Percentiles rank a stretch among this genome's conserved stretches.
Evolutionary conservation across 805 yeast species (phyloP).

Genomic region (Teunomyces stri): DNA sequence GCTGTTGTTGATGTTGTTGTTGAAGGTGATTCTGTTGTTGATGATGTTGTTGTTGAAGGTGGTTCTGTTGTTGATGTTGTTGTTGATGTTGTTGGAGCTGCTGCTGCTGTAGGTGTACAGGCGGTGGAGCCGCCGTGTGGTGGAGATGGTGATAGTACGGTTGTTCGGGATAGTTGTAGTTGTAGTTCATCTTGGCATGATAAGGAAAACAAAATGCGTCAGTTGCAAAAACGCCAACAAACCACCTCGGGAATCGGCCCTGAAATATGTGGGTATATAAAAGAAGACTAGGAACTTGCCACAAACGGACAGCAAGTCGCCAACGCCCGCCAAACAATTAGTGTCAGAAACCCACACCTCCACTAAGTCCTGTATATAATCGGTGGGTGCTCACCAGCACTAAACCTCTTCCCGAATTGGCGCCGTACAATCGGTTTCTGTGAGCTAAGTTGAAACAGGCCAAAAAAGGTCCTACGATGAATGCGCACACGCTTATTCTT

Average conservation of each 20-base stretch:
- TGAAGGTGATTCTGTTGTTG: conserved; percentile 3
- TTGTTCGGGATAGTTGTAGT: conserved; percentile 2
- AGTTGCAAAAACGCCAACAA: not conserved
- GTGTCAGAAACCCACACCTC: not conserved
- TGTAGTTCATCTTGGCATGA: conserved; percentile 2
- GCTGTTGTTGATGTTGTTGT: conserved; percentile 2
- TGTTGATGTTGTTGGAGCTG: not conserved
- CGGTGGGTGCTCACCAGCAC: not conserved
- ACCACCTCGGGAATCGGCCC: not conserved
- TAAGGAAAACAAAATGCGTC: not conserved
- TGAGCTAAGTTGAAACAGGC: not conserved
- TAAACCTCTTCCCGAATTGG: not conserved
- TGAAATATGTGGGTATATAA: not conserved
- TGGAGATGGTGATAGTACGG: conserved; percentile 4
- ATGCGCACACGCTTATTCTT: not conserved
- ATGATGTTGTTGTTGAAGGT: conserved; percentile 3
- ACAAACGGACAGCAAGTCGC: not conserved
- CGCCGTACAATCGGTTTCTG: conserved; percentile 1
- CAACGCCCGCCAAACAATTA: not conserved
- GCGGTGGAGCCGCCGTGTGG: not conserved
- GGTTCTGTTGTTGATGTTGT: conserved; percentile 2
- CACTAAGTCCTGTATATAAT: not conserved
- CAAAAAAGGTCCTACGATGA: not conserved
- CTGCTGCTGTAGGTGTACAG: not conserved
- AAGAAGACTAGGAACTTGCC: not conserved